phyloP scores from a whole-genome alignment of 2,329 filamentous ascomycete species.

The Akanthomyces muscarius region DNA sequence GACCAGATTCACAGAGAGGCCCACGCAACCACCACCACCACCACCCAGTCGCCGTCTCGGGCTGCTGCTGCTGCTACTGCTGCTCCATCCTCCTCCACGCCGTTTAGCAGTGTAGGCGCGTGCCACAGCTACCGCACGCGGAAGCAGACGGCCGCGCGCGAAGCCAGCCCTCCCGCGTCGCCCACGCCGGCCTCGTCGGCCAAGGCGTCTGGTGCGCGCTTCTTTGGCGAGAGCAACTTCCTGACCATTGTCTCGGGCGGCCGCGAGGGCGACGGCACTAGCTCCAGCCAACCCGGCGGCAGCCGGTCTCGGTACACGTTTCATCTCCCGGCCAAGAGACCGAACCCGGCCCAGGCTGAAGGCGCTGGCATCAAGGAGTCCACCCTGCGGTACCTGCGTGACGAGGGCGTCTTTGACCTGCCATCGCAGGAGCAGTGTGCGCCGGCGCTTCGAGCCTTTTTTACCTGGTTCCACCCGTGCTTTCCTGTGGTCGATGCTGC shows the following conservation, averaged over 20 bases:
- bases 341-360: constrained; percentile 21
- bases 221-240: constrained; percentile 39
- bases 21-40: background rate
- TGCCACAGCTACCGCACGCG: constrained; percentile 14
- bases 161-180: background rate
- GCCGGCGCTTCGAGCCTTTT: constrained; percentile 47
- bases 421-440: constrained; percentile 40
- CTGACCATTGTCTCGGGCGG: constrained; percentile 32
- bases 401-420: constrained; percentile 42
- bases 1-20: constrained; percentile 10
- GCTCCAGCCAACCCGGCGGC: constrained; percentile 20
- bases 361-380: constrained; percentile 40
- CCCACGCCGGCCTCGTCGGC: constrained; percentile 19
- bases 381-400: constrained; percentile 46
- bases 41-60: constrained; percentile 8
- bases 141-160: constrained; percentile 15
- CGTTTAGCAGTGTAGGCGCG: background rate
- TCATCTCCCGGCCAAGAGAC: constrained; percentile 28
- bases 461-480: constrained; percentile 53
- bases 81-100: background rate
- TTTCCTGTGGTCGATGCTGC: constrained; percentile 50
- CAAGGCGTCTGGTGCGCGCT: constrained; percentile 27
- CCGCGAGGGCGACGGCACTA: background rate
- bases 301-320: constrained; percentile 26
- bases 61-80: background rate